A percentile compares a stretch with the other conserved stretches of the same genome.
Evolutionary conservation across 805 yeast species (phyloP).

Genomic region (Wickerhamiella shivajii): DNA sequence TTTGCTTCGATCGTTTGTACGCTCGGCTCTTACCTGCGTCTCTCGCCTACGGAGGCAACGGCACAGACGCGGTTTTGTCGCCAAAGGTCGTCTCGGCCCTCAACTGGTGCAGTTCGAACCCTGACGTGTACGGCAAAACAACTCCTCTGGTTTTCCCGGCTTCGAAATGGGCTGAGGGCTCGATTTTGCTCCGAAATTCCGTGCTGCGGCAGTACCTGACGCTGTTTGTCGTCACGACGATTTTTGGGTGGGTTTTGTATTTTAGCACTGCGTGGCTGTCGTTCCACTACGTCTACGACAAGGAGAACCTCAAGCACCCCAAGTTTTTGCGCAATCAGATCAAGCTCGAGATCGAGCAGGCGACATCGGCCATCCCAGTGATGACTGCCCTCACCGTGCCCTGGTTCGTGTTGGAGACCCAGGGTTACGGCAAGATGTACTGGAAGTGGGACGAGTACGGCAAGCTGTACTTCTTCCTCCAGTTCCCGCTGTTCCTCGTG

Average conservation of each 20-base stretch:
- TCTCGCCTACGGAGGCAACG: neutral
- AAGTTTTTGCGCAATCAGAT: slow-evolving; percentile 90
- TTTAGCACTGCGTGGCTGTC: slow-evolving; percentile 61
- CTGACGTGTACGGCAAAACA: slow-evolving; percentile 17
- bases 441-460: slow-evolving; percentile 50
- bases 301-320: slow-evolving; percentile 86
- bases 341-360: slow-evolving; percentile 65
- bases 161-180: slow-evolving; percentile 42
- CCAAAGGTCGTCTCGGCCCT: neutral
- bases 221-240: slow-evolving; percentile 49
- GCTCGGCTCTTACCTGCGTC: slow-evolving; percentile 46
- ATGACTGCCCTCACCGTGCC: slow-evolving; percentile 85
- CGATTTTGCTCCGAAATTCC: slow-evolving; percentile 59
- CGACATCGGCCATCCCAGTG: slow-evolving; percentile 65
- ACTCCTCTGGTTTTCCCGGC: slow-evolving; percentile 45
- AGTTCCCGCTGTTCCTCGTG: slow-evolving; percentile 66
- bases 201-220: slow-evolving; percentile 55
- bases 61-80: slow-evolving; percentile 1
- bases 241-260: slow-evolving; percentile 83
- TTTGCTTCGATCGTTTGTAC: slow-evolving; percentile 56
- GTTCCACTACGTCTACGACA: slow-evolving; percentile 68
- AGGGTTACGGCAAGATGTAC: slow-evolving; percentile 72
- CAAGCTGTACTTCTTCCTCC: slow-evolving; percentile 43
- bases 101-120: slow-evolving; percentile 7
- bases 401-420: slow-evolving; percentile 73